Evolutionary conservation across 805 yeast species (phyloP), one percentile per base, ranked within the genome.

Genomic region (Cyberlindnera nakhonratchasimensis): DNA sequence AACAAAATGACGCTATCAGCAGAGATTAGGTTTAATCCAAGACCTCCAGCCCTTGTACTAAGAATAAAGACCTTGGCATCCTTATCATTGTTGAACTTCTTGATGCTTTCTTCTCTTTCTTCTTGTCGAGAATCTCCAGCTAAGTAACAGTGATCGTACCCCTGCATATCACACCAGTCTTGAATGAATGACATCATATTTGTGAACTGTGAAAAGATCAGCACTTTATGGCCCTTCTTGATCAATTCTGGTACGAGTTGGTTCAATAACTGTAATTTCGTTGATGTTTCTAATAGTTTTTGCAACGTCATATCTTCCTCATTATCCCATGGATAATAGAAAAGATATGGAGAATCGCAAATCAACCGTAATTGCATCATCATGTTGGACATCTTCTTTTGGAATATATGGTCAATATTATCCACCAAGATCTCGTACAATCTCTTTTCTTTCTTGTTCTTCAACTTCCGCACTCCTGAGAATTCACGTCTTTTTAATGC

Each of bases 11-110:
- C 98, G 2, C 95, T 82, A 50, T 93, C 97, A 0, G 98, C 96
- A 0, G 83, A 79, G 0, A 82, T 77, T 42, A 91, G 68, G 57
- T 91, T 91, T 32, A 91, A 78, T 5, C 99, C 99, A 24, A 91
- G 72, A 0, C 98, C 98, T 9, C 97, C 99, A 1, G 98, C 91
- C 48, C 98, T 71, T 0, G 99, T 93, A 12, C 95, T 84, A 12
- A 93, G 69, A 39, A 93, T 62, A 50, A 91, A 91, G 1, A 89
- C 71, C 21, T 67, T 63, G 12, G 54, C 60, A 12, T 60, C 61
- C 2, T 57, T 60, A 21, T 57, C 59, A 19, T 65, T 54, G 23
- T 60, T 57, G 38, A 65, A 93, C 5, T 57, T 58, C 2, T 69
- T 65, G 30, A 91, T 85, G 51, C 80, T 76, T 10, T 62, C 71